These are phyloP conservation scores for Ciborinia camelliae DNA, from an alignment of 2,329 filamentous ascomycete genomes.

Conservation along the genomic window DNA sequence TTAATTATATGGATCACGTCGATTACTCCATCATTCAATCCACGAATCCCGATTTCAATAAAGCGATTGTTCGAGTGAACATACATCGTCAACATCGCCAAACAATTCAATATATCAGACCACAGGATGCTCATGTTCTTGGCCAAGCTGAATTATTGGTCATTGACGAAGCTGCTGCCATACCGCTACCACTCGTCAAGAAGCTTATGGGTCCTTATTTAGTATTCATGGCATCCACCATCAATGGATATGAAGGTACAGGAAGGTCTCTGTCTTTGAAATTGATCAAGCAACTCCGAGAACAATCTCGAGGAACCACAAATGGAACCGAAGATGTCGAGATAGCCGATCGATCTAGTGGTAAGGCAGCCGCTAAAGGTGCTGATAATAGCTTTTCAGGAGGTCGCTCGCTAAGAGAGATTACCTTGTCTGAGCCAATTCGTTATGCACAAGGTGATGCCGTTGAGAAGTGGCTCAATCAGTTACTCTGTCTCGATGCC, in stretches of 20 bases:
- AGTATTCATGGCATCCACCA: slow-evolving; percentile 98
- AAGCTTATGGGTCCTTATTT: slow-evolving; percentile 96
- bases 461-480: slow-evolving; percentile 96
- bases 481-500: slow-evolving; percentile 86
- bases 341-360: slow-evolving; percentile 75
- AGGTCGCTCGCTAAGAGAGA: slow-evolving; percentile 83
- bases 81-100: slow-evolving; percentile 92
- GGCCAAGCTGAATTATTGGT: slow-evolving; percentile 94
- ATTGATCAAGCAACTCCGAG: slow-evolving; percentile 92
- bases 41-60: slow-evolving; percentile 98
- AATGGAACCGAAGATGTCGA: slow-evolving; percentile 57
- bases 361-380: slow-evolving; percentile 60
- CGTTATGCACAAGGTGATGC: slow-evolving; percentile 86
- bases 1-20: slow-evolving; percentile 90
- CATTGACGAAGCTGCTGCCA: slow-evolving; percentile 96
- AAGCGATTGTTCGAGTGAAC: slow-evolving; percentile 96
- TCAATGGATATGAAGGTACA: slow-evolving; percentile 98
- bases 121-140: slow-evolving; percentile 90
- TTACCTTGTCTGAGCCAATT: slow-evolving; percentile 90
- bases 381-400: slow-evolving; percentile 56
- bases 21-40: slow-evolving; percentile 99
- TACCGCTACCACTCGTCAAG: slow-evolving; percentile 84
- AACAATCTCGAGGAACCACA: slow-evolving; percentile 72
- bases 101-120: slow-evolving; percentile 97
- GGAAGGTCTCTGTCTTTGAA: slow-evolving; percentile 93